Conservation (phyloP, 306 rosid species). For the Quercus variabilis region DNA sequence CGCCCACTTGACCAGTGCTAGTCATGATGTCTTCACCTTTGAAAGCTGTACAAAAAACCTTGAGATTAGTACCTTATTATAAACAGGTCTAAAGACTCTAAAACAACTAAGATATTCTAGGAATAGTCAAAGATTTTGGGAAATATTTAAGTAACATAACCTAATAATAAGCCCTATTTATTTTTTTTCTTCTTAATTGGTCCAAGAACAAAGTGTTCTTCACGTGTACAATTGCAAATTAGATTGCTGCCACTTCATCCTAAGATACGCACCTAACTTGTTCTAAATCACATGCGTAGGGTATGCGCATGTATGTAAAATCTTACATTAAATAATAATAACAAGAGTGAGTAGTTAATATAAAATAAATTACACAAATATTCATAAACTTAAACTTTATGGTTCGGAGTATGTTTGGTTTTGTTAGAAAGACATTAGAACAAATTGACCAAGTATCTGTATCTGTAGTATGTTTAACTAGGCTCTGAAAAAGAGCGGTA, state of each 20-base stretch:
- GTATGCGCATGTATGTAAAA: too few species aligned
- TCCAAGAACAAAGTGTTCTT: background rate
- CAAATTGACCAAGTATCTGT: too few species aligned
- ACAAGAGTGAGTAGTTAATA: too few species aligned
- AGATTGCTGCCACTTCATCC: background rate
- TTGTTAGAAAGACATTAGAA: background rate
- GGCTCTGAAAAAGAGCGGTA: too few species aligned
- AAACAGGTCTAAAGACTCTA: slow-evolving; percentile 27
- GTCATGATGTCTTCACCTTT: slow-evolving; percentile 44
- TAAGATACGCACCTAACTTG: too few species aligned
- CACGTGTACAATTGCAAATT: background rate
- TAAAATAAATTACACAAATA: too few species aligned
- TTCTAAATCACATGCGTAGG: background rate
- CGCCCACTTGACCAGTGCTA: slow-evolving; percentile 28
- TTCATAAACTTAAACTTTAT: too few species aligned
- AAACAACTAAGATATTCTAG: slow-evolving; percentile 37
- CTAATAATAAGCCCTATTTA: too few species aligned
- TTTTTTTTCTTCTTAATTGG: background rate
- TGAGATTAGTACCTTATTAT: slow-evolving; percentile 16
- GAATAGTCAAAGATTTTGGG: slow-evolving; percentile 40
- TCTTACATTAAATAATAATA: too few species aligned
- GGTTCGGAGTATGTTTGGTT: slow-evolving; percentile 15
- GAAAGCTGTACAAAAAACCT: slow-evolving; percentile 27
- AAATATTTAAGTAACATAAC: background rate
- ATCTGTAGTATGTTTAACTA: too few species aligned